Evolutionary conservation across 805 yeast genomes (phyloP), one percentile per base, ranked within the genome.

Genomic region (Myxozyma nipponensis): DNA sequence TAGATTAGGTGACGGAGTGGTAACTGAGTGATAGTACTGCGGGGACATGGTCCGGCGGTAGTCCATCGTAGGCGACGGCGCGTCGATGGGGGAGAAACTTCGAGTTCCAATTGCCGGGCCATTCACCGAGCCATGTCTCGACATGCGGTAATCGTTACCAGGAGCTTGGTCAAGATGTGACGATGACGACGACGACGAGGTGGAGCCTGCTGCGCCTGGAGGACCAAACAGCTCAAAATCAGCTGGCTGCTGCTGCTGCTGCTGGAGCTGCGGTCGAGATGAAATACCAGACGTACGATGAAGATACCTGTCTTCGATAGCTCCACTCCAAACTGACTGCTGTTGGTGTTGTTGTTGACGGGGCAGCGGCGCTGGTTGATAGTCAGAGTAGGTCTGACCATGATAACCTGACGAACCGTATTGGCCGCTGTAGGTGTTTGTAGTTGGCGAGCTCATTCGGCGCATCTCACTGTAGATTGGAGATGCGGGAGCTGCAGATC

Each of bases 21-120:
- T 28, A 28, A 28, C 32, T 28, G 32, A n/a, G 6, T 13, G 38
- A 18, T 46, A 46, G 34, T 43, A 39, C 5, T 50, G 41, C 36
- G 45, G 47, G 5, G 42, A 15, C 36, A 43, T 39, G 21, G 41
- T 13, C 15, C 54, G 41, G 18, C 49, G 51, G 30, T 52, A 52
- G 38, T 35, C 38, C 15, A 13, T 35, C 9, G 22, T 36, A 9
- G 39, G 22, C 18, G 22, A n/a, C 18, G 39, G 22, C 13, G 10
- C 39, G 7, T 36, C 39, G 7, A 17, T 19, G 7, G 39, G 22
- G 13, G 39, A 36, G 10, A 36, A 19, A 10, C 39, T 36, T 28
- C 32, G 32, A 28, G 7, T 28, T 13, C 43, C 34, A 35, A 24
- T 21, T 10, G 26, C 10, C n/a, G n/a, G n/a, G n/a, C n/a, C n/a